Evolutionary conservation across 345 rosid genomes (phyloP).

Genomic region (Salix dunnii): DNA sequence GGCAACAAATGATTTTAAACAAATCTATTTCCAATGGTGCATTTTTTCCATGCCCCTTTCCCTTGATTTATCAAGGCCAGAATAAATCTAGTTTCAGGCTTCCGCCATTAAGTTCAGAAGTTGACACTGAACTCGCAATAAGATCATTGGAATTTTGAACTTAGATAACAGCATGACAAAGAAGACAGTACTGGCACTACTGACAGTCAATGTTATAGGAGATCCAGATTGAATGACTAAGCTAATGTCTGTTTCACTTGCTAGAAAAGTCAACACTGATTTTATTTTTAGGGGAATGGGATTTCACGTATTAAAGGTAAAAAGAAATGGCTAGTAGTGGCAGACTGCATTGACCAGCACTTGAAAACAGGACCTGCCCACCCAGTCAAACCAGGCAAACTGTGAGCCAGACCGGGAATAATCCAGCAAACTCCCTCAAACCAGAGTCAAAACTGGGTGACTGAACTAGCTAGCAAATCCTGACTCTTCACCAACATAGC

Average conservation of each 20-base stretch:
- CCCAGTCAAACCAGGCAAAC: background rate
- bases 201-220: background rate
- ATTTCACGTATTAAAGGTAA: background rate
- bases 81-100: background rate
- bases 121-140: background rate
- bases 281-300: background rate
- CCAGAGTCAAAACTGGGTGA: background rate
- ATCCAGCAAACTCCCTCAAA: background rate
- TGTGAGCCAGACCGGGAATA: background rate
- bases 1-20: background rate
- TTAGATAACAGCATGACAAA: conserved; percentile 2
- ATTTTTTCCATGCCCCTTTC: background rate
- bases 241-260: background rate
- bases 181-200: background rate
- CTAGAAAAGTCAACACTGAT: background rate
- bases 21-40: background rate
- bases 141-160: background rate
- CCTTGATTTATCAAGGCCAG: background rate
- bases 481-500: background rate
- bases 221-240: background rate
- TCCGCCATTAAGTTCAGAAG: background rate
- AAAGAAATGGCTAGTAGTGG: background rate
- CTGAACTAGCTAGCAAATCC: background rate
- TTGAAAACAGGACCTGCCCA: background rate
- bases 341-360: background rate